Percentiles rank a stretch among this genome's conserved stretches.
Conservation (phyloP, 2,329 filamentous ascomycete genomes). For the Trichoderma harzianum region DNA sequence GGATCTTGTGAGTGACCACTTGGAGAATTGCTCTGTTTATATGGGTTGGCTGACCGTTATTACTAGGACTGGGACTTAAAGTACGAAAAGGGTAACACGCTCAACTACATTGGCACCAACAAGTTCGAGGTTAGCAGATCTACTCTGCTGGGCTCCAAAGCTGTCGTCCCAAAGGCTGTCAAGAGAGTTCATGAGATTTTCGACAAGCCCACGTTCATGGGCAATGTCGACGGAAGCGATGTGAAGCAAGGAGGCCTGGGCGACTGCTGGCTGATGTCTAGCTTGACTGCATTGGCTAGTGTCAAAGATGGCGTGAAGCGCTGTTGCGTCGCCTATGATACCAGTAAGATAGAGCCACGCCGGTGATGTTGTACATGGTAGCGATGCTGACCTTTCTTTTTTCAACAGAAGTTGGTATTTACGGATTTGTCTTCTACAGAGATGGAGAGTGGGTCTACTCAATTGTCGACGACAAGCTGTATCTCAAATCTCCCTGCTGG, state of each 20-base stretch:
- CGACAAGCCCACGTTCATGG: constrained; percentile 66
- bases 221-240: constrained; percentile 65
- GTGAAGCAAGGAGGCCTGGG: constrained; percentile 74
- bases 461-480: constrained; percentile 88
- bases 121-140: constrained; percentile 51
- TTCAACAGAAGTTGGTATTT: constrained; percentile 65
- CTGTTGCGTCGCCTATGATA: constrained; percentile 73
- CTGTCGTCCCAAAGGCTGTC: constrained; percentile 65
- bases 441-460: constrained; percentile 91
- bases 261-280: constrained; percentile 83
- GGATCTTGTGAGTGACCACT: constrained; percentile 47
- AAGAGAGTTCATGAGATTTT: constrained; percentile 74
- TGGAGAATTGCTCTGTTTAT: background rate
- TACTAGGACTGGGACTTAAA: constrained; percentile 64
- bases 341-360: constrained; percentile 39
- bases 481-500: constrained; percentile 76
- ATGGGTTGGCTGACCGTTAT: constrained; percentile 6
- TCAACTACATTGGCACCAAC: constrained; percentile 50
- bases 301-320: constrained; percentile 67
- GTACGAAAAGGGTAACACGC: constrained; percentile 55
- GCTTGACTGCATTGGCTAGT: constrained; percentile 72
- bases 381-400: constrained; percentile 17
- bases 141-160: constrained; percentile 44
- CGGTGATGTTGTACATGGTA: background rate
- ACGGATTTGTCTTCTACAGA: constrained; percentile 84